Evolutionary conservation across 2,329 filamentous ascomycete species (phyloP), one percentile per base, ranked within the genome.

Genomic region (Apiospora kogelbergensis): DNA sequence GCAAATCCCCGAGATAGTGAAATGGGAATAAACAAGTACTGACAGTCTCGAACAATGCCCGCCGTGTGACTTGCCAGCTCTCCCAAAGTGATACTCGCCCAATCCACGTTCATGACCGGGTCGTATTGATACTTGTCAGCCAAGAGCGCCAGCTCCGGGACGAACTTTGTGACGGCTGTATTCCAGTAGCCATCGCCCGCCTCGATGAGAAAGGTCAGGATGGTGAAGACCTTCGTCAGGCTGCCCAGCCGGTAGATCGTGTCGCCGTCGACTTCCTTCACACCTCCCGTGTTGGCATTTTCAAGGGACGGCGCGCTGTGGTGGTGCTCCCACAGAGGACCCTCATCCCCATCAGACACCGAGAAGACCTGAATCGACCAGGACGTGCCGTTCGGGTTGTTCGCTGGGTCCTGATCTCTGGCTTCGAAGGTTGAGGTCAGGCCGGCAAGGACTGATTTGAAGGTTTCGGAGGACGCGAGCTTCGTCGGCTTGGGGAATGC

Each of bases 311-410:
- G 65, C 3, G 74, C 71, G 20, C 75, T 76, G 5, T 76, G 77
- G 42, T 78, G 76, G 67, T 78, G 74, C 66, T 78, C 73, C 22
- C 73, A 74, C 11, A 78, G 40, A 17, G 75, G 70, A 6, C 30
- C n/a, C 17, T 6, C 20, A 22, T 72, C 68, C 11, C 73, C 74
- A 26, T 72, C 72, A 2, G 74, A 73, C 4, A 73, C 71, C 11
- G 74, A 74, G 70, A 77, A 77, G 6, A 80, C 71, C 67, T 80
- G 76, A 37, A 80, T 74, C 53, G 78, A 78, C 75, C 78, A 80
- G 63, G 77, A 79, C 10, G 78, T 80, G n/a, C 70, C 72, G 67
- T 79, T 76, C 9, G 78, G 75, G 26, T 76, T 74, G 17, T 60
- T 60, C 1, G 53, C 20, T 2, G 30, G 53, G 5, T 77, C 74